Conservation (phyloP, 306 rosid species). For the Bauhinia variegata region DNA sequence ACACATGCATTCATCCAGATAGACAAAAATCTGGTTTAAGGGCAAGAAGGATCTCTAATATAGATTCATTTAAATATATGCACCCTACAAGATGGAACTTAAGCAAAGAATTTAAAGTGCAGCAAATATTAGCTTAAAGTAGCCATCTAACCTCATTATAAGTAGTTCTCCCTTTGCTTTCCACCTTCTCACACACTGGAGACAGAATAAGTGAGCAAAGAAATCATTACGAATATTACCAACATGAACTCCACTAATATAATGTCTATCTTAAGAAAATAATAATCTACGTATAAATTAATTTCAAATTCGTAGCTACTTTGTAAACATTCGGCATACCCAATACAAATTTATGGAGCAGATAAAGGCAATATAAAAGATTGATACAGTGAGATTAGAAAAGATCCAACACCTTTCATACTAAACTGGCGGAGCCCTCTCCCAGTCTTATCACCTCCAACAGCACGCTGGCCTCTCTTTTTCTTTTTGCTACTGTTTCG, state of each 20-base stretch:
- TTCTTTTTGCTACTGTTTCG: conserved; percentile 75
- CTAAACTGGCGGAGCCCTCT: conserved; percentile 99
- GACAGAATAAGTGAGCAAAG: conserved; percentile 35
- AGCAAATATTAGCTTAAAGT: conserved; percentile 19
- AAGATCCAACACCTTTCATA: conserved; percentile 78
- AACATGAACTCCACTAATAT: conserved; percentile 15
- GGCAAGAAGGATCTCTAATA: too few relatives aligned
- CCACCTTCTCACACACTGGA: conserved; percentile 96
- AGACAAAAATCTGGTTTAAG: too few relatives aligned
- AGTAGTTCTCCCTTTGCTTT: conserved; percentile 96
- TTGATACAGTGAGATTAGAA: not conserved
- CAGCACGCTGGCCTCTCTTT: conserved; percentile 95
- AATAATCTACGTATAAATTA: conserved; percentile 12
- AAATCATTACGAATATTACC: conserved; percentile 23
- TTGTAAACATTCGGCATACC: conserved; percentile 10
- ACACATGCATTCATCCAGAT: too few relatives aligned
- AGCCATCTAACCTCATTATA: conserved; percentile 82
- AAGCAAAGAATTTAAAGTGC: conserved; percentile 22
- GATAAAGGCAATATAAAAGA: not conserved
- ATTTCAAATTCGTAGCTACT: conserved; percentile 4
- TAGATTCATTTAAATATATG: too few relatives aligned
- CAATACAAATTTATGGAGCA: conserved; percentile 19
- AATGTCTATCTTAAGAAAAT: not conserved
- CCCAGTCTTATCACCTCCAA: conserved; percentile 93
- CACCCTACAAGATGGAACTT: too few relatives aligned